These are phyloP conservation scores for Aspergillus sparsus DNA, from an alignment of 495 filamentous ascomycete species.

Conservation along the genomic window DNA sequence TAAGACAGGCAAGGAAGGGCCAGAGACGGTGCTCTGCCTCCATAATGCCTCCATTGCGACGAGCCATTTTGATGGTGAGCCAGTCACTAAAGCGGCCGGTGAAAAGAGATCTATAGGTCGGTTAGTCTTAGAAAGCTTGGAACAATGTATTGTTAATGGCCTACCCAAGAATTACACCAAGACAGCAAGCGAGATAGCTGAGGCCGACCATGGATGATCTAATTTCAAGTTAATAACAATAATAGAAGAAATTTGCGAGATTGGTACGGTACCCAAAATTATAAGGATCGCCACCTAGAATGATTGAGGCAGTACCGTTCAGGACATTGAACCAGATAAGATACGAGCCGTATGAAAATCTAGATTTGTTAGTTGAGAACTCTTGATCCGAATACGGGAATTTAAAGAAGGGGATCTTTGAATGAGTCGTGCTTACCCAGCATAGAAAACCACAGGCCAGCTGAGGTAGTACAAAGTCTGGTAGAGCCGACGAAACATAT, in stretches of 20 bases:
- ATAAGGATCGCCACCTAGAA: slow-evolving; percentile 58
- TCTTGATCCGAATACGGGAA: not conserved
- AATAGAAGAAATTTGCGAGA: not conserved
- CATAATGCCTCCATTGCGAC: slow-evolving; percentile 61
- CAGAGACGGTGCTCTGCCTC: slow-evolving; percentile 65
- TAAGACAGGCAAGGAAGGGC: slow-evolving; percentile 56
- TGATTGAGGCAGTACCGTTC: slow-evolving; percentile 63
- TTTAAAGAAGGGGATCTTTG: no score
- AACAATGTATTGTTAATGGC: slow-evolving; percentile 2
- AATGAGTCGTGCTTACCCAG: no score
- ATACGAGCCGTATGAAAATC: slow-evolving; percentile 63
- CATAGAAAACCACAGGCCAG: slow-evolving; percentile 66
- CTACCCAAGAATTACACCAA: slow-evolving; percentile 56
- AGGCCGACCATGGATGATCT: slow-evolving; percentile 62
- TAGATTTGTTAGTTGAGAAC: slow-evolving; percentile 17
- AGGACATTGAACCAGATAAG: slow-evolving; percentile 68
- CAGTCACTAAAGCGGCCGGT: slow-evolving; percentile 61
- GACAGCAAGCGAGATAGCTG: slow-evolving; percentile 58
- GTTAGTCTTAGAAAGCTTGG: slow-evolving; percentile 3
- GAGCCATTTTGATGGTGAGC: slow-evolving; percentile 57
- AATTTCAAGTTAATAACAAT: not conserved
- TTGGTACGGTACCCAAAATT: slow-evolving; percentile 46
- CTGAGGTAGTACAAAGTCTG: slow-evolving; percentile 48
- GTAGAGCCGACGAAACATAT: slow-evolving; percentile 46
- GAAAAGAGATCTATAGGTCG: slow-evolving; percentile 39